Evolutionary conservation across 331 rosid species (phyloP), one percentile per base, ranked within the genome.

Genomic region (Acacia concinna): DNA sequence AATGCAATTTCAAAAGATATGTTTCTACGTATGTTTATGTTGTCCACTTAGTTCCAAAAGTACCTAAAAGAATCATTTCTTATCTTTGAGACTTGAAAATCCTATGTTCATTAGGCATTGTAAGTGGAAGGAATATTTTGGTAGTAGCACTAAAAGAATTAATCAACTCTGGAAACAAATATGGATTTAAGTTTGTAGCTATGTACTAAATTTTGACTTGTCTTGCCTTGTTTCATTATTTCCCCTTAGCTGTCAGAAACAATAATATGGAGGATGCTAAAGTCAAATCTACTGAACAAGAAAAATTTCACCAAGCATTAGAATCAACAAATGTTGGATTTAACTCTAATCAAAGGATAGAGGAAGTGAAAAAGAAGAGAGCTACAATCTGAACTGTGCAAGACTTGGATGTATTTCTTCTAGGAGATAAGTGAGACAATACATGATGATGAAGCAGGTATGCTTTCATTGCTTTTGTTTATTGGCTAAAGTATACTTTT

Each of bases 331-430:
- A 83, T 69, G 59, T 68, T 77, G 94, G 67, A 87, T 60, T 47
- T 65, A 82, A 76, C 68, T 82, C 81, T 66, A 82, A 75, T 70
- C 80, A 80, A 63, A 85, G 83, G 76, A 84, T 71, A 28, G 84
- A 74, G 71, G 87, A 88, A 82, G 83, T 28, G 44, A 80, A 79
- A 37, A 79, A 68, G 46, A 75, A 51, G 64, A 86, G 76, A 76
- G 40, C 85, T 64, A 37, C 72, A 74, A 44, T 84, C 66, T 67
- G 31, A 57, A 71, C 82, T 49, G 94, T 86, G 59, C 85, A 85
- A 75, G 96, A 92, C 80, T 87, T 92, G 87, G 94, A 92, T 85
- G 79, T 23, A 40, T 92, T 89, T 84, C 97, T 90, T 77, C 80
- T 89, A 49, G 94, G 96, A 65, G 93, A 88, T 62, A 69, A 11